phyloP scores from a whole-genome alignment of 768 basidiomycete species.

The Kwoniella dendrophila region DNA sequence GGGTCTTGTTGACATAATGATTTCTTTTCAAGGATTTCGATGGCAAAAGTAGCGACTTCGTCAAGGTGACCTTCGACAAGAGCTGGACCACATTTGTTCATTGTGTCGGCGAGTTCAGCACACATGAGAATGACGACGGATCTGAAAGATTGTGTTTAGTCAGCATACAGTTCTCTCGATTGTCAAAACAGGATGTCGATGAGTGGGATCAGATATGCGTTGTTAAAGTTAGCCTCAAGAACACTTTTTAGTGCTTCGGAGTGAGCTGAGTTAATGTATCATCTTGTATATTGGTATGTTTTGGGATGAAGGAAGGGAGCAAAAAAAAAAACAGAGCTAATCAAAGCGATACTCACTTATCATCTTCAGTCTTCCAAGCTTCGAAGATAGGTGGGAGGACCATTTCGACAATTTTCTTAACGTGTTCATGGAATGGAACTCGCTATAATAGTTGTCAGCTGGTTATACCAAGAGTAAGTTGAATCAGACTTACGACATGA shows the following conservation, averaged over 20 bases:
- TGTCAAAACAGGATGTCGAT: slow-evolving; percentile 15
- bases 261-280: slow-evolving; percentile 73
- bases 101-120: slow-evolving; percentile 83
- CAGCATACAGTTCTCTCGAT: not conserved
- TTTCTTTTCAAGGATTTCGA: slow-evolving; percentile 88
- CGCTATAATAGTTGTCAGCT: slow-evolving; percentile 25
- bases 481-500: slow-evolving; percentile 62
- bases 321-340: not conserved
- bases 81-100: slow-evolving; percentile 86
- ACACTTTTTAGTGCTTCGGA: slow-evolving; percentile 64
- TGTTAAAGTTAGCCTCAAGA: slow-evolving; percentile 61
- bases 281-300: slow-evolving; percentile 56
- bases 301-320: slow-evolving; percentile 14
- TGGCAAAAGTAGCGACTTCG: slow-evolving; percentile 73
- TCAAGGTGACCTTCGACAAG: slow-evolving; percentile 77
- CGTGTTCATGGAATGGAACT: slow-evolving; percentile 61
- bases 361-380: slow-evolving; percentile 91
- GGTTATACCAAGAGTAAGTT: not conserved
- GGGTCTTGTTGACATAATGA: slow-evolving; percentile 95
- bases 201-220: slow-evolving; percentile 56
- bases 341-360: slow-evolving; percentile 71
- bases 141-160: slow-evolving; percentile 25
- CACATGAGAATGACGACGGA: slow-evolving; percentile 82
- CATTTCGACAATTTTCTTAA: slow-evolving; percentile 77
- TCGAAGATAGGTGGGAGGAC: slow-evolving; percentile 75